Conservation (phyloP, 1,284 basidiomycete genomes). For the Leccinum proliferum region DNA sequence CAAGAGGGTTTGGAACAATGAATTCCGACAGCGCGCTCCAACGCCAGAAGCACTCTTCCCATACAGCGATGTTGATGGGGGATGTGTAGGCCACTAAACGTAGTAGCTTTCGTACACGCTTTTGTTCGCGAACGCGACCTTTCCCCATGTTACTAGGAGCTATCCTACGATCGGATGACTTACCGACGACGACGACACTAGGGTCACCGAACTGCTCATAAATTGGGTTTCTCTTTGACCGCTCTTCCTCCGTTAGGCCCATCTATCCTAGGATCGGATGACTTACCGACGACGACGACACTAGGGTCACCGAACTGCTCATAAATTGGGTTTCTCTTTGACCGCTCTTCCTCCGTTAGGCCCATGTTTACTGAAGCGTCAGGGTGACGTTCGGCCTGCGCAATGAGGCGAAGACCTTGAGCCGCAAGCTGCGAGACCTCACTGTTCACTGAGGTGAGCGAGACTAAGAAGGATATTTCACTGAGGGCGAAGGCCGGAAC, state of each 20-base stretch:
- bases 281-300: constrained; percentile 61
- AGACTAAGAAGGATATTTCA: constrained; percentile 68
- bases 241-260: constrained; percentile 51
- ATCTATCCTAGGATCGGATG: constrained; percentile 6
- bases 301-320: constrained; percentile 74
- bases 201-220: constrained; percentile 78
- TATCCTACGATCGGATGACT: constrained; percentile 20
- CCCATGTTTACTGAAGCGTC: constrained; percentile 45
- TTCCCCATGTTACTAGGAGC: constrained; percentile 6
- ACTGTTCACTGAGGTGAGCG: constrained; percentile 62
- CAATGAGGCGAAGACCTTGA: constrained; percentile 59
- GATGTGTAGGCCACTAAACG: constrained; percentile 59
- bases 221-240: constrained; percentile 60
- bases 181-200: constrained; percentile 61
- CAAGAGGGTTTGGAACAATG: constrained; percentile 34
- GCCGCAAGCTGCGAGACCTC: constrained; percentile 63
- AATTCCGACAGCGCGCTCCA: constrained; percentile 54
- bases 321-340: constrained; percentile 66
- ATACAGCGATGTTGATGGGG: constrained; percentile 66
- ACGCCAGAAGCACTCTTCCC: constrained; percentile 76
- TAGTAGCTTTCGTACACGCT: constrained; percentile 69
- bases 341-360: constrained; percentile 53
- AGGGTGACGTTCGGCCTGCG: constrained; percentile 57
- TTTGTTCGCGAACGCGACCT: constrained; percentile 76
- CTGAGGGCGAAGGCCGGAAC: constrained; percentile 57